phyloP scores from a whole-genome alignment of 371 early-diverging fungal species.

The Saksenaea oblongispora region DNA sequence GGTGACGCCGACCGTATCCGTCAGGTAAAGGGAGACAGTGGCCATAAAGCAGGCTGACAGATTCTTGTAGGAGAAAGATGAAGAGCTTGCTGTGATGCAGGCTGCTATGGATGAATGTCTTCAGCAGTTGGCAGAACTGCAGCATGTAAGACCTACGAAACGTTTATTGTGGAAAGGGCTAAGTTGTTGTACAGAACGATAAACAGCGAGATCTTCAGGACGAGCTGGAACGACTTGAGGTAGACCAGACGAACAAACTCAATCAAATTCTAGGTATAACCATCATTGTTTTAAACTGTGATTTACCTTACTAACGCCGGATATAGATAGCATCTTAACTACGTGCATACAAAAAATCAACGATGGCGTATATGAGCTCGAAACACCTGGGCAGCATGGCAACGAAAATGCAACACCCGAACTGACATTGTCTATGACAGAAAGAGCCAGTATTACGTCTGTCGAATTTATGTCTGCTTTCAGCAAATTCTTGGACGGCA shows the following conservation, averaged over 20 bases:
- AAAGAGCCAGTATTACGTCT: slow-evolving; percentile 78
- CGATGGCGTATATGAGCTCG: slow-evolving; percentile 85
- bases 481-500: slow-evolving; percentile 76
- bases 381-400: slow-evolving; percentile 77
- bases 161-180: not conserved
- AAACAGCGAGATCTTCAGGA: slow-evolving; percentile 66
- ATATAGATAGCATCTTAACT: slow-evolving; percentile 81
- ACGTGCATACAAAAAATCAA: slow-evolving; percentile 86
- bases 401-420: slow-evolving; percentile 91
- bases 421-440: slow-evolving; percentile 87
- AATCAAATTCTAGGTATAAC: slow-evolving; percentile 77
- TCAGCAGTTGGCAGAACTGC: slow-evolving; percentile 77
- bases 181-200: slow-evolving; percentile 23
- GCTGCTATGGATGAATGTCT: slow-evolving; percentile 96
- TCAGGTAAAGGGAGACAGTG: slow-evolving; percentile 29
- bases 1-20: slow-evolving; percentile 69
- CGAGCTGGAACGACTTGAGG: slow-evolving; percentile 62
- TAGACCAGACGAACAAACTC: slow-evolving; percentile 73
- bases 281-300: not conserved
- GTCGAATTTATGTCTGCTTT: slow-evolving; percentile 79
- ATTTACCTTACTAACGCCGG: not conserved
- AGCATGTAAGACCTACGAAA: slow-evolving; percentile 49
- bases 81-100: slow-evolving; percentile 88
- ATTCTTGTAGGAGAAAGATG: slow-evolving; percentile 69
- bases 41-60: not conserved